These are phyloP conservation scores for Wakefieldia striispora DNA, from an alignment of 768 basidiomycete genomes.

Conservation along the genomic window DNA sequence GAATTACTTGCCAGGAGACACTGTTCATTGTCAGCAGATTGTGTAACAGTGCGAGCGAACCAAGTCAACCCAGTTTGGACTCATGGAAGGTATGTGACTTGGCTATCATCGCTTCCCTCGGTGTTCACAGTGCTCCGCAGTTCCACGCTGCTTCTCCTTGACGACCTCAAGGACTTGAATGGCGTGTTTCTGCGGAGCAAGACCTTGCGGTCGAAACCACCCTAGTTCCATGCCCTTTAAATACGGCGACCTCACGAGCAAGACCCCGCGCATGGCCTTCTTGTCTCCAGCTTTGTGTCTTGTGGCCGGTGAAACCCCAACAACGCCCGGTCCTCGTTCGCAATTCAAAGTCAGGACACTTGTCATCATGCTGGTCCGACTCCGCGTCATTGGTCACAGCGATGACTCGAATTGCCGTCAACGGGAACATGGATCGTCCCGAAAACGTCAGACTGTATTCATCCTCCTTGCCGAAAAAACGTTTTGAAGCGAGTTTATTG, in stretches of 20 bases:
- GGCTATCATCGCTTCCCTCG: slow-evolving; percentile 5
- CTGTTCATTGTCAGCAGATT: not conserved
- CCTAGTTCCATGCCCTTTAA: slow-evolving; percentile 26
- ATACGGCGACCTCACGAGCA: slow-evolving; percentile 18
- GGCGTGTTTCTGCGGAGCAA: slow-evolving; percentile 19
- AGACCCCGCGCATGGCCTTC: slow-evolving; percentile 21
- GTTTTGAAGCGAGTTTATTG: slow-evolving; percentile 16
- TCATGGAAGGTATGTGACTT: slow-evolving; percentile 10
- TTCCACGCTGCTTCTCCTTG: slow-evolving; percentile 17
- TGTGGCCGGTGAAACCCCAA: slow-evolving; percentile 20
- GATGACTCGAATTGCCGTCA: slow-evolving; percentile 15
- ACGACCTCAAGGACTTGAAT: slow-evolving; percentile 18
- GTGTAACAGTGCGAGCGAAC: not conserved
- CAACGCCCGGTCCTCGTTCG: slow-evolving; percentile 30
- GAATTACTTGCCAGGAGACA: too few species aligned
- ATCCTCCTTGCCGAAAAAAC: slow-evolving; percentile 15
- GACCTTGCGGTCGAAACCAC: slow-evolving; percentile 16
- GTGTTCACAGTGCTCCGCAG: slow-evolving; percentile 22
- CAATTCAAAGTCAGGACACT: slow-evolving; percentile 27
- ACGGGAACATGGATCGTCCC: slow-evolving; percentile 12
- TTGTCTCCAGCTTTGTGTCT: slow-evolving; percentile 22
- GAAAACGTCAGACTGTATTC: slow-evolving; percentile 12
- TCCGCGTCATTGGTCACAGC: slow-evolving; percentile 11
- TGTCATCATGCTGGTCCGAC: slow-evolving; percentile 16
- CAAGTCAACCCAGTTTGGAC: not conserved